phyloP scores from a whole-genome alignment of 2,329 filamentous ascomycete species.

The Aspergillus costaricaensis region DNA sequence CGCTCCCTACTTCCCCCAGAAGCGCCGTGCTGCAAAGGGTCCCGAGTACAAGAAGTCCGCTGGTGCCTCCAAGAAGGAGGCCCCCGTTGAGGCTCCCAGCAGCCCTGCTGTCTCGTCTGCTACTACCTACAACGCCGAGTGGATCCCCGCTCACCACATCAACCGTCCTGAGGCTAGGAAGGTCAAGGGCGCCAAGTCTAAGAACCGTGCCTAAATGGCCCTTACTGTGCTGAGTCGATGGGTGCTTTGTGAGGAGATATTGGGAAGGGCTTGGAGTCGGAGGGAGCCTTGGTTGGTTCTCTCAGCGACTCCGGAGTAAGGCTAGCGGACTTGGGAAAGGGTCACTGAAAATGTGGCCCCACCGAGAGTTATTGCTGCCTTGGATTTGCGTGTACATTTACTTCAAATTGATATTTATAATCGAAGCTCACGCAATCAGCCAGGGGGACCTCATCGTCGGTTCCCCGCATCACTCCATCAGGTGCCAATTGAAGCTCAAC shows the following conservation, averaged over 20 bases:
- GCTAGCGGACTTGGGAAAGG: conserved; percentile 14
- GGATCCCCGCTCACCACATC: conserved; percentile 89
- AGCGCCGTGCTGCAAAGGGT: conserved; percentile 59
- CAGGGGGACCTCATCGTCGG: conserved; percentile 6
- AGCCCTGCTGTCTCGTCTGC: conserved; percentile 68
- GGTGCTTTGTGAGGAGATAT: conserved; percentile 6
- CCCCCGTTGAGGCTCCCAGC: conserved; percentile 69
- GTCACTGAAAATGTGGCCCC: conserved; percentile 27
- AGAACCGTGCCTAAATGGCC: conserved; percentile 35
- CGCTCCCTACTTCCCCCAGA: conserved; percentile 90
- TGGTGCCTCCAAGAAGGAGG: conserved; percentile 68
- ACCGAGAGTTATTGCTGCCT: conserved; percentile 17
- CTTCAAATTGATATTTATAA: conserved; percentile 19
- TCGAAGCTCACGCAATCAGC: conserved; percentile 16
- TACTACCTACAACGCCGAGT: conserved; percentile 84
- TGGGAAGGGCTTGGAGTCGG: conserved; percentile 11
- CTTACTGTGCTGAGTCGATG: conserved; percentile 2
- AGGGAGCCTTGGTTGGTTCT: conserved; percentile 11
- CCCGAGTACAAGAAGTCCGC: conserved; percentile 66
- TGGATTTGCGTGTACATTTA: conserved; percentile 29
- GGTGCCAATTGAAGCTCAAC: background rate
- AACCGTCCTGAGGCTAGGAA: conserved; percentile 74
- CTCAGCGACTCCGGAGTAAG: conserved; percentile 12
- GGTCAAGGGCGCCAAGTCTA: conserved; percentile 52
- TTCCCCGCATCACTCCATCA: conserved; percentile 10